phyloP scores from a whole-genome alignment of 2,329 filamentous ascomycete genomes.

The Rhynchosporium graminicola region DNA sequence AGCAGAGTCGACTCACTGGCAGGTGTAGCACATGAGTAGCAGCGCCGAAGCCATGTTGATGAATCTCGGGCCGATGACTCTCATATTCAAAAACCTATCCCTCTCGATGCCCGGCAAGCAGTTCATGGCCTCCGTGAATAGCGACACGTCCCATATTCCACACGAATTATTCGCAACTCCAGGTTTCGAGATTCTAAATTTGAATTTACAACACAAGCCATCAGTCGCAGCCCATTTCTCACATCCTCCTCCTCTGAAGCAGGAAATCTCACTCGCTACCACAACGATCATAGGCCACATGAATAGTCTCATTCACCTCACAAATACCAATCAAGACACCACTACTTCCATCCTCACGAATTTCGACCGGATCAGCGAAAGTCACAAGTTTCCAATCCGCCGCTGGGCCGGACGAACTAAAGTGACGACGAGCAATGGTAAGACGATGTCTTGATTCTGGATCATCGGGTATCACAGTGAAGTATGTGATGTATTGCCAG shows the following conservation, averaged over 20 bases:
- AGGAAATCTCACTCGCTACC: conserved; percentile 30
- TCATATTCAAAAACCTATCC: conserved; percentile 26
- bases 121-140: background rate
- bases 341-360: conserved; percentile 34
- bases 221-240: background rate
- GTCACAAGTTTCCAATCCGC: conserved; percentile 28
- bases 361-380: conserved; percentile 33
- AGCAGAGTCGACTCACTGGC: conserved; percentile 29
- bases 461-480: conserved; percentile 15
- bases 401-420: background rate
- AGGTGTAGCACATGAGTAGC: conserved; percentile 34
- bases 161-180: background rate
- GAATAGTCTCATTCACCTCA: conserved; percentile 33
- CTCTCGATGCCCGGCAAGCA: conserved; percentile 28
- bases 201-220: conserved; percentile 25
- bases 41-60: conserved; percentile 32
- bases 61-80: conserved; percentile 36
- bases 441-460: conserved; percentile 23
- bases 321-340: conserved; percentile 34
- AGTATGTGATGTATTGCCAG: conserved; percentile 34
- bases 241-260: background rate
- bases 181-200: conserved; percentile 27
- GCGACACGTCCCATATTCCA: conserved; percentile 25
- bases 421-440: conserved; percentile 25
- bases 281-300: conserved; percentile 35